Conservation (phyloP, 208 protist species). For the Acanthamoeba royreba region DNA sequence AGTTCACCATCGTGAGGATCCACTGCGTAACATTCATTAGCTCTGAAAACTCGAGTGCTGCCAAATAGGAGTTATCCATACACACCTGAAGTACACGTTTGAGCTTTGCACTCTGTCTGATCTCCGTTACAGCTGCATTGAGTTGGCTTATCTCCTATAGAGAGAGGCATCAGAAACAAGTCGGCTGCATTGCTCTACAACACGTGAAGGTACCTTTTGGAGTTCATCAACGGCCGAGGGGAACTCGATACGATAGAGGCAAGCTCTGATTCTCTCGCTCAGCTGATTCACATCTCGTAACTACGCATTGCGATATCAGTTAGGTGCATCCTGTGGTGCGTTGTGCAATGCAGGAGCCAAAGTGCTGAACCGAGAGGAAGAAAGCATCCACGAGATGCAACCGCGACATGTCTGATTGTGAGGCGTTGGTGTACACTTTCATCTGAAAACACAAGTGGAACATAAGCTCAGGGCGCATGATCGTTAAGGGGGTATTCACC, state of each 20-base stretch:
- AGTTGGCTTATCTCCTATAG: background rate
- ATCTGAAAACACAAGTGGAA: background rate
- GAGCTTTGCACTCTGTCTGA: background rate
- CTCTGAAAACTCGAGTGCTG: too few species aligned
- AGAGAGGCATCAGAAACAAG: too few species aligned
- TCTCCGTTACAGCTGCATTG: background rate
- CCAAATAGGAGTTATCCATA: too few species aligned
- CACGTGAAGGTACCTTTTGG: too few species aligned
- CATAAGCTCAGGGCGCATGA: background rate
- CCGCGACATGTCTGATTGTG: too few species aligned
- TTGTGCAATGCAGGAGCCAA: background rate
- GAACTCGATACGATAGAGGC: background rate
- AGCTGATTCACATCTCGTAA: background rate
- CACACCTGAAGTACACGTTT: background rate
- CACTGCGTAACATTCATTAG: too few species aligned
- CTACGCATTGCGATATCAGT: background rate
- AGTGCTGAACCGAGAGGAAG: background rate
- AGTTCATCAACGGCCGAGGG: background rate
- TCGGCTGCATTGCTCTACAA: too few species aligned
- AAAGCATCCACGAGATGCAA: background rate
- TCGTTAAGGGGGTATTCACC: background rate
- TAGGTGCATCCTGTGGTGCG: background rate
- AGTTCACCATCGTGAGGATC: background rate
- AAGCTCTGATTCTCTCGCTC: background rate
- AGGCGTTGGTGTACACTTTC: background rate